Percentiles rank a stretch among this genome's conserved stretches.
Evolutionary conservation across 2,329 filamentous ascomycete genomes (phyloP).

Genomic region (Cryphonectria japonica): DNA sequence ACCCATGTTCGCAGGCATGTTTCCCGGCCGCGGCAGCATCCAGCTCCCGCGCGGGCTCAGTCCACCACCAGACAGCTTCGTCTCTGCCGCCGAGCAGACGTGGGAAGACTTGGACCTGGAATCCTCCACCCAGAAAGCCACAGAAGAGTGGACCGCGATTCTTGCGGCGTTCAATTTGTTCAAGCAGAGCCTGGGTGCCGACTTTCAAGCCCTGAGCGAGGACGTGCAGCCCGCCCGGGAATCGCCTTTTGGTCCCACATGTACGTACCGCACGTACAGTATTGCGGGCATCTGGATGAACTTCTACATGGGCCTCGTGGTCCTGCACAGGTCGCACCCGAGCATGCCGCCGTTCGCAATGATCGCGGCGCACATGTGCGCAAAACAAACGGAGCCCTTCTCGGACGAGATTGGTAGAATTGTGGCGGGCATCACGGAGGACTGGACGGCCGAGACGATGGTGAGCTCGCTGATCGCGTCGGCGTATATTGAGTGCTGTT

Average conservation of each 20-base stretch:
- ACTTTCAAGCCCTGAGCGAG: constrained; percentile 74
- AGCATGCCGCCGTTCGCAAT: constrained; percentile 90
- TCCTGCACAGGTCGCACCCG: constrained; percentile 81
- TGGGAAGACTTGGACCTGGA: constrained; percentile 63
- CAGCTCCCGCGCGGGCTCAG: constrained; percentile 59
- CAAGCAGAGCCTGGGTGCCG: constrained; percentile 66
- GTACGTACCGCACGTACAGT: constrained; percentile 84
- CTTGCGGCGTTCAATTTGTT: constrained; percentile 71
- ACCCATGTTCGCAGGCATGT: constrained; percentile 58
- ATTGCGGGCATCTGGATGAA: constrained; percentile 87
- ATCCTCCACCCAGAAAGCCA: constrained; percentile 67
- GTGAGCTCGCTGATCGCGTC: constrained; percentile 80
- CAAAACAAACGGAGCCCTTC: constrained; percentile 69
- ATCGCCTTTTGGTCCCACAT: constrained; percentile 80
- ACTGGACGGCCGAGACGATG: constrained; percentile 54
- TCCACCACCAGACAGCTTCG: constrained; percentile 49
- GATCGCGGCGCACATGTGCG: constrained; percentile 80
- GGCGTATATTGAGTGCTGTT: constrained; percentile 79
- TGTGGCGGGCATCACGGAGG: constrained; percentile 69
- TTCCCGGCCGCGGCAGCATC: constrained; percentile 56
- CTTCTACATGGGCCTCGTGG: constrained; percentile 82
- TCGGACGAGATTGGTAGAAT: constrained; percentile 81
- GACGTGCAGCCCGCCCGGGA: constrained; percentile 65
- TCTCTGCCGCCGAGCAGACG: constrained; percentile 44
- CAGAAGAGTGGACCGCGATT: constrained; percentile 80